Percentiles rank a stretch among this genome's conserved stretches.
Evolutionary conservation across 1,284 basidiomycete genomes (phyloP).

Genomic region (Malassezia globosa): DNA sequence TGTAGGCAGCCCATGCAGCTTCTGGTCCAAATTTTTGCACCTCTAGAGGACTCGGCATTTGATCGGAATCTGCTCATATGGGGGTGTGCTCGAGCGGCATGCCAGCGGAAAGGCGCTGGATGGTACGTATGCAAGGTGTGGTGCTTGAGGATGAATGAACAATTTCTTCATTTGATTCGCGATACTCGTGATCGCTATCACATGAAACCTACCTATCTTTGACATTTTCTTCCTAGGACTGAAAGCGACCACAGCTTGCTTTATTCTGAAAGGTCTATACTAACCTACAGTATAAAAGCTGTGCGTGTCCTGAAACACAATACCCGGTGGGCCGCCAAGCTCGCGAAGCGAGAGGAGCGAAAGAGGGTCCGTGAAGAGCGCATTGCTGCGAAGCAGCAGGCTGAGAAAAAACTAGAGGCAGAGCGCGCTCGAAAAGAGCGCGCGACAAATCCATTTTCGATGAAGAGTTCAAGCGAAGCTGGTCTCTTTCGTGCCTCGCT

Average conservation of each 20-base stretch:
- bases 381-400: slow-evolving; percentile 16
- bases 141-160: slow-evolving; percentile 30
- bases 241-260: slow-evolving; percentile 1
- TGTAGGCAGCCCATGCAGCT: slow-evolving; percentile 43
- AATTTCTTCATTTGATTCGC: slow-evolving; percentile 49
- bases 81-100: slow-evolving; percentile 35
- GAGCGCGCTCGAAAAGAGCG: slow-evolving; percentile 3
- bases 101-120: slow-evolving; percentile 31
- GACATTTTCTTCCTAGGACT: slow-evolving; percentile 28
- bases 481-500: slow-evolving; percentile 29
- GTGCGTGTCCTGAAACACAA: slow-evolving; percentile 41
- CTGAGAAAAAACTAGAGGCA: slow-evolving; percentile 20
- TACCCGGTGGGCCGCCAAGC: slow-evolving; percentile 42
- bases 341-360: slow-evolving; percentile 30
- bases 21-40: slow-evolving; percentile 45
- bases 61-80: slow-evolving; percentile 43
- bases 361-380: slow-evolving; percentile 18
- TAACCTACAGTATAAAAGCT: slow-evolving; percentile 31
- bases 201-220: slow-evolving; percentile 42
- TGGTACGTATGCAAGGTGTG: slow-evolving; percentile 24
- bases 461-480: slow-evolving; percentile 16
- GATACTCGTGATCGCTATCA: slow-evolving; percentile 13
- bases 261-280: background rate
- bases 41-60: slow-evolving; percentile 37
- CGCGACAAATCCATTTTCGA: slow-evolving; percentile 13